Evolutionary conservation across 768 basidiomycete species (phyloP).

Genomic region (Paxillus rubicundulus): DNA sequence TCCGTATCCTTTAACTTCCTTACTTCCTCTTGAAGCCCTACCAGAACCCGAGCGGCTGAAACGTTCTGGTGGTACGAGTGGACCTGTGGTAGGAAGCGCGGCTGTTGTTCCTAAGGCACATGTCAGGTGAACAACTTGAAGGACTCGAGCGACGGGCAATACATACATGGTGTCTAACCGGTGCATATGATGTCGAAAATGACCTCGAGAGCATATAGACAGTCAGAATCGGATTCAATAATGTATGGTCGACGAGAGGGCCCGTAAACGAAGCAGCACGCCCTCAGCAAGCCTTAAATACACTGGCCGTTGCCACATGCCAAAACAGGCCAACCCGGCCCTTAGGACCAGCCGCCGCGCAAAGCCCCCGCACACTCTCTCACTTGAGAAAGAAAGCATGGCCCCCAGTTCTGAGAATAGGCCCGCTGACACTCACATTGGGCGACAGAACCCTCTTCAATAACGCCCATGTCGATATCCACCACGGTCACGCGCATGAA

Average conservation of each 20-base stretch:
- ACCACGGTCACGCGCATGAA: conserved; percentile 1
- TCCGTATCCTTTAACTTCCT: conserved; percentile 15
- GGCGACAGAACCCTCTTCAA: background rate
- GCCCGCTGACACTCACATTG: conserved; percentile 14
- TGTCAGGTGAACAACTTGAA: conserved; percentile 6
- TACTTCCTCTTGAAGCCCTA: conserved; percentile 19
- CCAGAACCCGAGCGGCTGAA: conserved; percentile 18
- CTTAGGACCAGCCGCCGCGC: conserved; percentile 12
- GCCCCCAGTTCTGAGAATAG: conserved; percentile 5
- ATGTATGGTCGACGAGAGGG: conserved; percentile 13
- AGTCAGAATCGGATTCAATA: background rate
- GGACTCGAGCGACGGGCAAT: background rate
- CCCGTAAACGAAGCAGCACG: conserved; percentile 8
- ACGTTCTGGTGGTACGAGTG: conserved; percentile 17
- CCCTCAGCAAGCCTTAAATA: conserved; percentile 20
- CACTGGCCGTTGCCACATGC: conserved; percentile 16
- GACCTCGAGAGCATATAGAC: conserved; percentile 18
- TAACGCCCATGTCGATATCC: background rate
- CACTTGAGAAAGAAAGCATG: conserved; percentile 4
- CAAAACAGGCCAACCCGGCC: conserved; percentile 21
- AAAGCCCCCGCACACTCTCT: conserved; percentile 19
- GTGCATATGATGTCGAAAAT: conserved; percentile 9
- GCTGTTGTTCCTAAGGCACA: conserved; percentile 14
- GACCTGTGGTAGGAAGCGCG: background rate
- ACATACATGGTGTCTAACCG: conserved; percentile 24